phyloP scores from a whole-genome alignment of 148 eudicot species.

The Rhododendron simsii region DNA sequence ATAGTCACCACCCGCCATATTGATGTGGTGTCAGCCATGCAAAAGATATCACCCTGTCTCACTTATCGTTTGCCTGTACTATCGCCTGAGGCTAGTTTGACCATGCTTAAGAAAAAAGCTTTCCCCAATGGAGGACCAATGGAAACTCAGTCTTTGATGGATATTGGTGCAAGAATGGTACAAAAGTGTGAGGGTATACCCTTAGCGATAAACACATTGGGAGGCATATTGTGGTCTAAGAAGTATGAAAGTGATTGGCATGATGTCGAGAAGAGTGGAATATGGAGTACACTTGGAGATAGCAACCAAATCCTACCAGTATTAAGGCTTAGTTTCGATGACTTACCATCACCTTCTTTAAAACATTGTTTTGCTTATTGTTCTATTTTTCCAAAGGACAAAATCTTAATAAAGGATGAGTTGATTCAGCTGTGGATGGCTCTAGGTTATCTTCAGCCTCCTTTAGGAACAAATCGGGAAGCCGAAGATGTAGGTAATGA shows the following conservation, averaged over 20 bases:
- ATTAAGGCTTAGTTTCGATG: conserved; percentile 12
- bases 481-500: conserved; percentile 13
- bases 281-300: too few relatives aligned
- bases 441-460: background rate
- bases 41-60: too few relatives aligned
- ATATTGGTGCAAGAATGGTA: conserved; percentile 4
- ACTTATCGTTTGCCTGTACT: background rate
- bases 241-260: too few relatives aligned
- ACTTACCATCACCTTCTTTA: conserved; percentile 7
- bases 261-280: too few relatives aligned
- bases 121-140: background rate
- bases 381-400: background rate
- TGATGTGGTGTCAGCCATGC: background rate
- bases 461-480: background rate
- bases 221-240: too few relatives aligned
- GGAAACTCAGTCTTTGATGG: background rate
- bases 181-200: conserved; percentile 21
- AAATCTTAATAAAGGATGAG: background rate
- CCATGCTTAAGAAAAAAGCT: conserved; percentile 3
- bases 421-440: background rate
- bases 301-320: background rate
- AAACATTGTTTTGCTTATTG: conserved; percentile 20
- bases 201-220: conserved; percentile 8
- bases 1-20: background rate
- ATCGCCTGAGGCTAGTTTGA: conserved; percentile 4